Evolutionary conservation across 31 red algal genomes (phyloP).

Genomic region (Odonthalia washingtoniensis): DNA sequence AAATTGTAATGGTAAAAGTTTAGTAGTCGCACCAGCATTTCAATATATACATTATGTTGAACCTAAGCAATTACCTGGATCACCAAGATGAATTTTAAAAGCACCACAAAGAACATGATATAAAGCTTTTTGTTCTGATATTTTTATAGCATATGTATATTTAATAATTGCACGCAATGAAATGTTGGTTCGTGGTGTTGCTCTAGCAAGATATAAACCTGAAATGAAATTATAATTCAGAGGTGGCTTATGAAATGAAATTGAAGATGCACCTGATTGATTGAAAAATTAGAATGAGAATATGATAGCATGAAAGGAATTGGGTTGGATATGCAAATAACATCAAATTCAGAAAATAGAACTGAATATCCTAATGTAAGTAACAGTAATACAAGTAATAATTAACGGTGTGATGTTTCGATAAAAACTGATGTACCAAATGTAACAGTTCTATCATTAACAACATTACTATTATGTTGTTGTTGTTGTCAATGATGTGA

Average conservation of each 20-base stretch:
- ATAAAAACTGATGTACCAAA: constrained; percentile 71
- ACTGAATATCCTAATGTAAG: constrained; percentile 80
- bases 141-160: constrained; percentile 54
- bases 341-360: constrained; percentile 83
- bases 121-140: constrained; percentile 88
- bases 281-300: constrained; percentile 56
- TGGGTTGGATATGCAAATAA: constrained; percentile 62
- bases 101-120: constrained; percentile 90
- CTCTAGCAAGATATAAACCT: constrained; percentile 81
- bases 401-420: constrained; percentile 57
- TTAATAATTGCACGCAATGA: constrained; percentile 73
- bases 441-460: not conserved
- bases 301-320: too few species aligned
- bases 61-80: constrained; percentile 64
- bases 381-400: constrained; percentile 55
- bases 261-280: constrained; percentile 50
- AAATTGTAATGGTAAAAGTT: constrained; percentile 30
- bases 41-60: constrained; percentile 49
- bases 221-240: constrained; percentile 82
- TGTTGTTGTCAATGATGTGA: not conserved
- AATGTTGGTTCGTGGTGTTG: constrained; percentile 42
- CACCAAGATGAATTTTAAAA: constrained; percentile 64
- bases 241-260: not conserved
- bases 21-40: constrained; percentile 13
- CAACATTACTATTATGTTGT: too few species aligned